Conservation (phyloP, 495 filamentous ascomycete genomes). For the Trichocladium antarcticum region DNA sequence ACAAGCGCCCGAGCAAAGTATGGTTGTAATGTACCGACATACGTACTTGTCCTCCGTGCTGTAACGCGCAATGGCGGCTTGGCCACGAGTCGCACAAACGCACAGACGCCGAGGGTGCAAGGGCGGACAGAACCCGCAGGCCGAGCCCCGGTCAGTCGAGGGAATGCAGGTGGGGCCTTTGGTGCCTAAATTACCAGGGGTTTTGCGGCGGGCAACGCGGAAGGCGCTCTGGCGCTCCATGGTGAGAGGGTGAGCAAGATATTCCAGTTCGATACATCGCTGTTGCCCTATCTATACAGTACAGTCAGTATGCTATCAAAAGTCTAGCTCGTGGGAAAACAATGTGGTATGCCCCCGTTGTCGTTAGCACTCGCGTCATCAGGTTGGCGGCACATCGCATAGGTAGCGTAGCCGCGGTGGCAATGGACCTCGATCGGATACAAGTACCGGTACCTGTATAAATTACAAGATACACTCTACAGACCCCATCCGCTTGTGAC, state of each 20-base stretch:
- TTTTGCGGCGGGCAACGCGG: slow-evolving; percentile 6
- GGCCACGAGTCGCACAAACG: slow-evolving; percentile 8
- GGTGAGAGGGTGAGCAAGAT: neutral
- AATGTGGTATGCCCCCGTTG: neutral
- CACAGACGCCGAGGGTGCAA: slow-evolving; percentile 11
- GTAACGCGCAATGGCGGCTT: neutral
- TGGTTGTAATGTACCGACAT: slow-evolving; percentile 1
- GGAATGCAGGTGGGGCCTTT: neutral
- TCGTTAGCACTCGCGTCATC: neutral
- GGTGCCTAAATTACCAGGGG: slow-evolving; percentile 1
- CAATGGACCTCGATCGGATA: neutral
- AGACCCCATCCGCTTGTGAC: neutral
- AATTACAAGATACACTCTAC: neutral
- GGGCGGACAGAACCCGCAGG: slow-evolving; percentile 4
- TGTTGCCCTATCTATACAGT: no score
- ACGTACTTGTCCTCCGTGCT: neutral
- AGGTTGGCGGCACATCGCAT: slow-evolving; percentile 11
- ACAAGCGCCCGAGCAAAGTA: slow-evolving; percentile 9
- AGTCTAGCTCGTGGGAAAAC: no score
- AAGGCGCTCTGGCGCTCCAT: neutral
- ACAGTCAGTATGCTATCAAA: no score
- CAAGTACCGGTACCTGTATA: slow-evolving; percentile 17
- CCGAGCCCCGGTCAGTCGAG: slow-evolving; percentile 1
- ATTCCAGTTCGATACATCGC: neutral
- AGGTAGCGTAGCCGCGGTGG: slow-evolving; percentile 4